These are phyloP conservation scores for Vigna nakashimae DNA, from an alignment of 306 rosid species.

Conservation along the genomic window DNA sequence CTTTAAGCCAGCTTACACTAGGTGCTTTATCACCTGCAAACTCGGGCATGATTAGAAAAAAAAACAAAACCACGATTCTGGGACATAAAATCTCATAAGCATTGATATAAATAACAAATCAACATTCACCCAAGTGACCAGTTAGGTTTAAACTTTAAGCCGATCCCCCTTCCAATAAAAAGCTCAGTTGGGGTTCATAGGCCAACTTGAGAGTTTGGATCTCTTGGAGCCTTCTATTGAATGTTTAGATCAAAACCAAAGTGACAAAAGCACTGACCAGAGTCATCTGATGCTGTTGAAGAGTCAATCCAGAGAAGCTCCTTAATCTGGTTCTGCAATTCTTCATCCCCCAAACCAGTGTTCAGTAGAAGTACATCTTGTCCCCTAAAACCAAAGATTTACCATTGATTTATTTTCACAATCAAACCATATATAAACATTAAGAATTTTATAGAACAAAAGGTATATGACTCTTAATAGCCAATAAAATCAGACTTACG, in stretches of 20 bases:
- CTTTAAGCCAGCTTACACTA: slow-evolving; percentile 79
- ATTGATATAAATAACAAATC: neutral
- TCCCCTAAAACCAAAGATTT: slow-evolving; percentile 62
- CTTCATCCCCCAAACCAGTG: slow-evolving; percentile 78
- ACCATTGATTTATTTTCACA: slow-evolving; percentile 19
- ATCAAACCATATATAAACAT: slow-evolving; percentile 35
- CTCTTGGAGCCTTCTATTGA: slow-evolving; percentile 14
- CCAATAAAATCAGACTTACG: slow-evolving; percentile 62
- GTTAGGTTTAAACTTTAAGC: slow-evolving; percentile 30
- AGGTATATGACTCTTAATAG: neutral
- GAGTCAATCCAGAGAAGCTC: slow-evolving; percentile 71
- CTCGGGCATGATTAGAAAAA: slow-evolving; percentile 38
- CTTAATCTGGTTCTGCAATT: slow-evolving; percentile 69
- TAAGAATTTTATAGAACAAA: neutral
- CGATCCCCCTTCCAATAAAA: neutral
- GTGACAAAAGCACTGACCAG: slow-evolving; percentile 62
- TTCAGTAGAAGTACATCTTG: slow-evolving; percentile 75
- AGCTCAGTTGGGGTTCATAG: slow-evolving; percentile 8
- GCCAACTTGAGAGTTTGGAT: slow-evolving; percentile 16
- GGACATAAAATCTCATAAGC: slow-evolving; percentile 20
- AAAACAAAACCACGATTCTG: slow-evolving; percentile 31
- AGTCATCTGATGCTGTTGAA: slow-evolving; percentile 56
- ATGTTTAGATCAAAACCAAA: slow-evolving; percentile 13
- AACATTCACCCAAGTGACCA: slow-evolving; percentile 13
- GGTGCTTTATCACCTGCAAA: slow-evolving; percentile 52